Base-by-base conservation (phyloP, 257 asterid genomes). In the Solanum dulcamara region DNA sequence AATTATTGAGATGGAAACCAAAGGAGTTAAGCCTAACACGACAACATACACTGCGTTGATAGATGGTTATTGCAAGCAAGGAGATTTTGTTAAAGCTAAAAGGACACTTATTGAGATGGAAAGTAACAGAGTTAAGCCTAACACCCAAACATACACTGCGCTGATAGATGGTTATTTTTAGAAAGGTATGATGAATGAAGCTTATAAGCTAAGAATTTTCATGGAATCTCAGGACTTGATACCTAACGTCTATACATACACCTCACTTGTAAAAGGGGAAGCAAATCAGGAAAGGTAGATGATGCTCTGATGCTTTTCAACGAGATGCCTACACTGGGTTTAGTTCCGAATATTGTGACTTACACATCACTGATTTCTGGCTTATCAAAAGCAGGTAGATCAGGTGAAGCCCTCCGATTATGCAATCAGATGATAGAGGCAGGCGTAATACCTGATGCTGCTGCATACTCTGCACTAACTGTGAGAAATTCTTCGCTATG, bases 361-460 rank as follows among this genome's bases (percentile, higher is more conserved):
- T 94, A 93, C 71, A 90, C 96, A 0, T 91, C 88, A 9, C 75
- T 95, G 87, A 93, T 96, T 81, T 88, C 94, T 6, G 94, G 97
- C 33, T 87, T 96, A 86, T 90, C 97, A 1, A 92, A 91, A 86
- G 91, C 85, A 62, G 98, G 97, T 24, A 89, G 96, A 86, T 90
- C 97, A 4, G 92, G 93, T 4, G 98, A 95, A 89, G 98, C 97
- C 83, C 93, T 95, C 64, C 57, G 83, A 64, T 89, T 95, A 86
- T 96, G 90, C 68, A 97, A 94, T 48, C 94, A 93, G 91, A 96
- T 96, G 99, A 93, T 88, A 86, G 94, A 84, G 88, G 38, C 81
- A 30, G 97, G 97, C 48, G 53, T 95, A 14, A 85, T 42, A 12
- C 98, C 98, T 2, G 97, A 93, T 86, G 97, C 94, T 81, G 74